Conservation (phyloP, 139 green algal genomes). For the Tetraselmis striata region DNA sequence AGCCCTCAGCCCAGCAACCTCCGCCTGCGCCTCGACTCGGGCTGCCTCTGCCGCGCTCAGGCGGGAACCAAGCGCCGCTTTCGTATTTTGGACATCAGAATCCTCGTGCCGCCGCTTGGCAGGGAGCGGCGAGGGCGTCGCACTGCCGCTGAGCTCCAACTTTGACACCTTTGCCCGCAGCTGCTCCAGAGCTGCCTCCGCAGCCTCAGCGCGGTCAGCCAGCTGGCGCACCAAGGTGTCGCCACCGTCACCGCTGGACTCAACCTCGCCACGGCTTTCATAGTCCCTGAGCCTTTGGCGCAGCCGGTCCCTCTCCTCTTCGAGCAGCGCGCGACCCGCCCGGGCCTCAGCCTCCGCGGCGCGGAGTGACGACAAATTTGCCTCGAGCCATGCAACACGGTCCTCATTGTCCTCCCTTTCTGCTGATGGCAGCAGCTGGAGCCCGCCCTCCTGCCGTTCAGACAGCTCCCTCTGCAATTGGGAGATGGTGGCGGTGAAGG, state of each 20-base stretch:
- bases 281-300: neutral
- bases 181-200: slow-evolving; percentile 12
- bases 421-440: too few species aligned
- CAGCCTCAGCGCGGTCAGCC: slow-evolving; percentile 21
- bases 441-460: too few species aligned
- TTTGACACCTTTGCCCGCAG: neutral
- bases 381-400: too few species aligned
- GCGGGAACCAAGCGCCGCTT: too few species aligned
- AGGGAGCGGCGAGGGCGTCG: too few species aligned
- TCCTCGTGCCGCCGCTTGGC: too few species aligned
- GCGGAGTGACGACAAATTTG: neutral
- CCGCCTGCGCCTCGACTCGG: neutral
- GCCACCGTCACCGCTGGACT: neutral
- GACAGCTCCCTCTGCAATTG: too few species aligned
- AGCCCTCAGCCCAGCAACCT: neutral
- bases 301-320: neutral
- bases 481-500: too few species aligned
- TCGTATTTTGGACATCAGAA: too few species aligned
- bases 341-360: neutral
- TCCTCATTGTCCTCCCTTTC: too few species aligned
- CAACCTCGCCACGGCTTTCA: neutral
- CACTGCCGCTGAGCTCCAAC: neutral
- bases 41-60: neutral
- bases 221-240: slow-evolving; percentile 5
- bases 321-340: too few species aligned